Conservation (phyloP, 768 basidiomycete species). For the Macrolepiota fuliginosa region DNA sequence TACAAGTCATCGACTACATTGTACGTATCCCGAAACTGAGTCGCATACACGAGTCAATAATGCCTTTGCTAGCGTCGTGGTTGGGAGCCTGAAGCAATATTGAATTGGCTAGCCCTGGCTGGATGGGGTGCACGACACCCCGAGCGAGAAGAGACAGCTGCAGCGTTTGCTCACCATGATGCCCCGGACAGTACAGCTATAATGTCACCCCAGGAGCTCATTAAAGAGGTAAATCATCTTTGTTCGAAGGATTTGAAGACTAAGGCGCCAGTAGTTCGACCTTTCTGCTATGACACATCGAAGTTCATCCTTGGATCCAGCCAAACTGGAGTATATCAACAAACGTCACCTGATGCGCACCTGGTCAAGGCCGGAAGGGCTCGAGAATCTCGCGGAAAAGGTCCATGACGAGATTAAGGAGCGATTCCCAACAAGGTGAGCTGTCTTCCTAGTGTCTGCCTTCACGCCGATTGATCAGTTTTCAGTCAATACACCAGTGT, state of each 20-base stretch:
- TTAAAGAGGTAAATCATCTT: constrained; percentile 42
- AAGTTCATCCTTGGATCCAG: constrained; percentile 69
- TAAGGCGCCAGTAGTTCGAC: constrained; percentile 57
- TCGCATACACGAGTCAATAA: background rate
- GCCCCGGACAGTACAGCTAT: constrained; percentile 59
- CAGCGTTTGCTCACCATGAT: constrained; percentile 25
- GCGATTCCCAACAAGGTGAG: constrained; percentile 59
- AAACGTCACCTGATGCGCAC: constrained; percentile 74
- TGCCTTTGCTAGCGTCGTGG: constrained; percentile 58
- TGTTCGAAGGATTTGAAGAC: background rate
- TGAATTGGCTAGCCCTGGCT: constrained; percentile 94
- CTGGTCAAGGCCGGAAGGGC: constrained; percentile 48
- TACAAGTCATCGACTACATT: constrained; percentile 82
- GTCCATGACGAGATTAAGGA: constrained; percentile 52
- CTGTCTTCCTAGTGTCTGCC: background rate
- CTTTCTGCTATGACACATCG: constrained; percentile 75
- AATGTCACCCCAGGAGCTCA: constrained; percentile 63
- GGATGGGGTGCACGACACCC: constrained; percentile 77
- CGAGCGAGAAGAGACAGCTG: constrained; percentile 19
- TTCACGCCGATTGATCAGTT: background rate
- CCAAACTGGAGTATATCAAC: constrained; percentile 84
- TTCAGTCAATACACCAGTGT: constrained; percentile 46
- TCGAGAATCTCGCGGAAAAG: constrained; percentile 49
- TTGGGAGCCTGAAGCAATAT: constrained; percentile 85
- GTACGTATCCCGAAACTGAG: constrained; percentile 36